A percentile compares a stretch with the other conserved stretches of the same genome.
Conservation (phyloP, 2,329 filamentous ascomycete species). For the Podosphaera fusca region DNA sequence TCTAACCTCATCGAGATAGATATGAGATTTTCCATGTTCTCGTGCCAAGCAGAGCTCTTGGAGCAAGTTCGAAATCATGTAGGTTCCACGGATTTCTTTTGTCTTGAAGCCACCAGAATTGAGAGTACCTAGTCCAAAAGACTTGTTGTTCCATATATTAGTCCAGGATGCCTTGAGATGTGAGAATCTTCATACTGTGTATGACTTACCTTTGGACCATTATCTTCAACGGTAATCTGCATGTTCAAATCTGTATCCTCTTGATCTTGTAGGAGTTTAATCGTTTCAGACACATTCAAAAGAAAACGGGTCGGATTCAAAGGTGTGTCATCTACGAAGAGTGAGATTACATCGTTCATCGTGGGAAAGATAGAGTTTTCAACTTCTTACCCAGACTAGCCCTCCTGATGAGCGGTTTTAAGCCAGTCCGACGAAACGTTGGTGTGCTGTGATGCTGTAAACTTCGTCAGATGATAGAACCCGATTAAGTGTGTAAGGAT, state of each 20-base stretch:
- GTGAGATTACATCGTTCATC: conserved; percentile 3
- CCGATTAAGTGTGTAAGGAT: not conserved
- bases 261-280: conserved; percentile 54
- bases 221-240: conserved; percentile 95
- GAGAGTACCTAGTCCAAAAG: conserved; percentile 50
- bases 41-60: conserved; percentile 87
- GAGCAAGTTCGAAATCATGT: conserved; percentile 88
- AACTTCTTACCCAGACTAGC: conserved; percentile 15
- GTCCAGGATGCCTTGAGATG: too few species aligned
- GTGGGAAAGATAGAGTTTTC: not conserved
- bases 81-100: conserved; percentile 83
- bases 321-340: conserved; percentile 42
- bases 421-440: conserved; percentile 4
- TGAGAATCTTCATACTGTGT: not conserved
- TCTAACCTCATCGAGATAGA: conserved; percentile 74
- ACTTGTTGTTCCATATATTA: not conserved
- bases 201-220: conserved; percentile 56
- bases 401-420: conserved; percentile 12
- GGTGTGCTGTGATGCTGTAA: conserved; percentile 9
- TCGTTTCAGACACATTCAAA: conserved; percentile 64
- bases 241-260: conserved; percentile 89
- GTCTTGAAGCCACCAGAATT: conserved; percentile 68
- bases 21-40: conserved; percentile 70
- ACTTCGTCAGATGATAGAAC: not conserved
- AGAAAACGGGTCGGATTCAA: conserved; percentile 55